Evolutionary conservation across 2,329 filamentous ascomycete genomes (phyloP).

Genomic region (Penicillium sp.): DNA sequence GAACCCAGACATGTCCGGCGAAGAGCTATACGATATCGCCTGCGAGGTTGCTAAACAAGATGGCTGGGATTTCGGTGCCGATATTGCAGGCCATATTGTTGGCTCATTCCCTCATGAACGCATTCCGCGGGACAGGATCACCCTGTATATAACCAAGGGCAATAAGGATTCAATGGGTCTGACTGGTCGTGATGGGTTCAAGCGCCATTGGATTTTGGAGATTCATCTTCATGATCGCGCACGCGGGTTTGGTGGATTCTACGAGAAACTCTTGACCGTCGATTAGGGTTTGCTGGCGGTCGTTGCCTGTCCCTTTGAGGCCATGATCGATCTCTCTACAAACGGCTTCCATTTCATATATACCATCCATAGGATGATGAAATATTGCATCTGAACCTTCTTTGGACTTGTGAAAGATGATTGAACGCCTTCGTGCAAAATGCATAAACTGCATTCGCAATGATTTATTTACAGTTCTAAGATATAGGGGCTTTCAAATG

Average conservation of each 20-base stretch:
- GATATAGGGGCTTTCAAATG: background rate
- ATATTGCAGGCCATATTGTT: constrained; percentile 52
- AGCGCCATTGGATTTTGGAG: constrained; percentile 53
- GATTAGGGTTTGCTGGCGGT: constrained; percentile 4
- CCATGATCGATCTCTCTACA: background rate
- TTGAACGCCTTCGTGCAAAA: background rate
- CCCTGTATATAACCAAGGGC: constrained; percentile 48
- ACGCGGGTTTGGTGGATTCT: constrained; percentile 45
- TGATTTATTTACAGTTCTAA: constrained; percentile 9
- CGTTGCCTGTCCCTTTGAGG: background rate
- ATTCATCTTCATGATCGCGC: constrained; percentile 48
- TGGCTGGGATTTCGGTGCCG: constrained; percentile 49
- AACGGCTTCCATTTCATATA: background rate
- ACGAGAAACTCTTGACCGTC: constrained; percentile 39
- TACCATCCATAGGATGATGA: background rate
- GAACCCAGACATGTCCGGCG: constrained; percentile 50
- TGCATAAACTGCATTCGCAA: background rate
- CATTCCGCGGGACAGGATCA: constrained; percentile 49
- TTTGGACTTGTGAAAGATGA: background rate
- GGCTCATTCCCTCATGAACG: constrained; percentile 54
- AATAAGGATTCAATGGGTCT: constrained; percentile 45
- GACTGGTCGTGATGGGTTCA: constrained; percentile 43
- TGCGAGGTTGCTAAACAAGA: constrained; percentile 37
- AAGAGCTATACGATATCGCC: constrained; percentile 49
- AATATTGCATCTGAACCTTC: background rate